A percentile compares a stretch with the other conserved stretches of the same genome.
Conservation (phyloP, 768 basidiomycete species). For the Suillus bovinus region DNA sequence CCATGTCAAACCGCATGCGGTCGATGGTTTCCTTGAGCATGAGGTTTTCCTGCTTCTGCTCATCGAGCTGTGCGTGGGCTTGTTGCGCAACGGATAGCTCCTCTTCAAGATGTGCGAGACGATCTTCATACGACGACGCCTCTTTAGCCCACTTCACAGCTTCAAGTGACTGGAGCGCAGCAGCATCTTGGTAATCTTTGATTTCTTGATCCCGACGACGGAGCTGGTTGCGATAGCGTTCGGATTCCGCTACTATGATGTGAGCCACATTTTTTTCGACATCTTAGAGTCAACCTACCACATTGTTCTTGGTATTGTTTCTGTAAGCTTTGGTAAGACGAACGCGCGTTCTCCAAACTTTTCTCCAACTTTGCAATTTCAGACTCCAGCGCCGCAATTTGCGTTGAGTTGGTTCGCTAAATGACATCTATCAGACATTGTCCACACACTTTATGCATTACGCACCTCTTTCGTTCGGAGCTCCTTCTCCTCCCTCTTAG, state of each 20-base stretch:
- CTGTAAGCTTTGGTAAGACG: conserved; percentile 75
- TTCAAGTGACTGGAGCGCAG: conserved; percentile 65
- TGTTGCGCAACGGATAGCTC: conserved; percentile 72
- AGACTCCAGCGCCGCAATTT: conserved; percentile 71
- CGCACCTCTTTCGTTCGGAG: conserved; percentile 80
- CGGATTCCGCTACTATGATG: conserved; percentile 58
- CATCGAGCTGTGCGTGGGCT: conserved; percentile 75
- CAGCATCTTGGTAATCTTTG: conserved; percentile 59
- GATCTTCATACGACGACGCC: conserved; percentile 70
- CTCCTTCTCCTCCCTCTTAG: conserved; percentile 93
- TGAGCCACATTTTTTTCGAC: neutral
- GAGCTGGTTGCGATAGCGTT: conserved; percentile 73
- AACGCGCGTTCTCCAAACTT: conserved; percentile 69
- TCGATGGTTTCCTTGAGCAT: conserved; percentile 96
- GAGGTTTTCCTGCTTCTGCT: conserved; percentile 94
- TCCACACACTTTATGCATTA: conserved; percentile 16
- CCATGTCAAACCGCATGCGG: conserved; percentile 90
- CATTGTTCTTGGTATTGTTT: conserved; percentile 90
- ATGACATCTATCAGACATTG: conserved; percentile 8
- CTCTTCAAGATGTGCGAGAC: conserved; percentile 64
- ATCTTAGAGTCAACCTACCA: conserved; percentile 43
- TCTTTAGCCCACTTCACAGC: conserved; percentile 64
- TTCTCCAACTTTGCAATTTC: conserved; percentile 79
- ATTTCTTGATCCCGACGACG: conserved; percentile 76
- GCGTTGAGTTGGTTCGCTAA: conserved; percentile 62